Percentiles rank a stretch among this genome's conserved stretches.
phyloP scores from a whole-genome alignment of 495 filamentous ascomycete genomes.

The Penicillium chermesinum region DNA sequence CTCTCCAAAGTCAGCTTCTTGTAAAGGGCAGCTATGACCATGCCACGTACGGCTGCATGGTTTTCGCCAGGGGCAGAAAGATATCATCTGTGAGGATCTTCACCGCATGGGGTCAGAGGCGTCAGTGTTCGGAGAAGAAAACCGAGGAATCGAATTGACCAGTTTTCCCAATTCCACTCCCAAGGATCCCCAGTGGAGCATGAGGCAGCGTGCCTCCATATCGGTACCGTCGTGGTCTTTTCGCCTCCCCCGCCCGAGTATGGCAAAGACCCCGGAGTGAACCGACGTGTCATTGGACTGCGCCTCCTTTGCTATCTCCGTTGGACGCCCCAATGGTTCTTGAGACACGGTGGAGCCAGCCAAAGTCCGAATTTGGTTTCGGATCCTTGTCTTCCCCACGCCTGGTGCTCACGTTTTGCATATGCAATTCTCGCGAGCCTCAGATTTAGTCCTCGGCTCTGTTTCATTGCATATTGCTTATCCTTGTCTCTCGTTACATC shows the following conservation, averaged over 20 bases:
- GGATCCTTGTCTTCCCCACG: neutral
- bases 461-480: too few relatives aligned
- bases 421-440: too few relatives aligned
- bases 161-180: neutral
- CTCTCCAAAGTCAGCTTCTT: too few relatives aligned
- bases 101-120: neutral
- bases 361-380: neutral
- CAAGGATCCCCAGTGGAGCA: neutral
- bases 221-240: conserved; percentile 1
- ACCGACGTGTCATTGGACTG: neutral
- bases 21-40: too few relatives aligned
- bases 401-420: too few relatives aligned
- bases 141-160: neutral
- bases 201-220: too few relatives aligned
- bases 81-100: too few relatives aligned
- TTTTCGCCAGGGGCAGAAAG: too few relatives aligned
- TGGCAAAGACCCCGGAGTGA: conserved; percentile 8
- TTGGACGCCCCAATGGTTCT: neutral
- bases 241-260: conserved; percentile 18
- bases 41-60: too few relatives aligned
- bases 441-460: too few relatives aligned
- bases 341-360: neutral
- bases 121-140: neutral
- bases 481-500: too few relatives aligned
- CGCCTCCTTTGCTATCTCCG: neutral